phyloP scores from a whole-genome alignment of 129 eudicot species.

The Saussurea involucrata region DNA sequence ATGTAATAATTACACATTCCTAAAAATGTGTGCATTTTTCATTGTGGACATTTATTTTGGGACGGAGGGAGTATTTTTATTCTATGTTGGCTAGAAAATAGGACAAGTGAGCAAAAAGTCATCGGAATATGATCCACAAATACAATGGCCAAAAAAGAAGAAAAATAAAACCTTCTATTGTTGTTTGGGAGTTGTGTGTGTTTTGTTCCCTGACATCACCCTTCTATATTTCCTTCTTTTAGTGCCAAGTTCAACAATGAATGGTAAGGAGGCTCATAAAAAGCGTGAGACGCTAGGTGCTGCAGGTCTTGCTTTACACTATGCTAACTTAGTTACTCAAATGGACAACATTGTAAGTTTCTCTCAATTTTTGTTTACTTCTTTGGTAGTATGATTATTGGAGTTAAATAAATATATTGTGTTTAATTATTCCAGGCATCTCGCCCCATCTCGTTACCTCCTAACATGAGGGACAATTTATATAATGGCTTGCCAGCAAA shows the following conservation, averaged over 20 bases:
- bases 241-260: slow-evolving; percentile 30
- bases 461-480: slow-evolving; percentile 70
- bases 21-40: too few species aligned
- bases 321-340: slow-evolving; percentile 83
- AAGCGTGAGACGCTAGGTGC: slow-evolving; percentile 70
- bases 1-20: too few species aligned
- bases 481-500: slow-evolving; percentile 72
- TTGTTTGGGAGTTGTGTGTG: neutral
- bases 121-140: neutral
- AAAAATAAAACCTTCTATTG: neutral
- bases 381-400: neutral
- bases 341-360: slow-evolving; percentile 84
- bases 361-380: neutral
- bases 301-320: slow-evolving; percentile 94
- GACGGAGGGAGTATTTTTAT: too few species aligned
- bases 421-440: slow-evolving; percentile 53
- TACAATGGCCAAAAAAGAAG: neutral
- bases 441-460: slow-evolving; percentile 79
- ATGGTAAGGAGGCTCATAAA: slow-evolving; percentile 34
- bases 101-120: neutral
- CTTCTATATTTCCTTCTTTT: neutral
- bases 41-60: too few species aligned
- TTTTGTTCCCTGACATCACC: neutral
- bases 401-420: neutral
- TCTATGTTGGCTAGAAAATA: neutral